Percentiles rank a stretch among this genome's conserved stretches.
Conservation (phyloP, 164 flowering plant species). For the Chimonanthus praecox region DNA sequence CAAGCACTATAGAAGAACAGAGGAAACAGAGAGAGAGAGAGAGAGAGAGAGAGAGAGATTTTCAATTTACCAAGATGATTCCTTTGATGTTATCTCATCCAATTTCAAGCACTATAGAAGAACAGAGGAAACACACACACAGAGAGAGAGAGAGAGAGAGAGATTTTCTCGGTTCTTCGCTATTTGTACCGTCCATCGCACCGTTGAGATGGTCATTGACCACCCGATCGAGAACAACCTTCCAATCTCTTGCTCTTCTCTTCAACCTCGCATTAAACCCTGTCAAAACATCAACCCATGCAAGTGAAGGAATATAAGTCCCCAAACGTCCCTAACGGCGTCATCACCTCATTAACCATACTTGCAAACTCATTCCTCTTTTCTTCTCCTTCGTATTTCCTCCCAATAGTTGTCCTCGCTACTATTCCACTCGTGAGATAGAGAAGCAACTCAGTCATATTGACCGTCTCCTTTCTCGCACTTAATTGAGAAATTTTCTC, state of each 20-base stretch:
- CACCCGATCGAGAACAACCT: background rate
- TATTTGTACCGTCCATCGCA: background rate
- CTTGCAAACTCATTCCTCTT: background rate
- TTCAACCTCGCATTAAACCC: slow-evolving; percentile 1
- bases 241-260: background rate
- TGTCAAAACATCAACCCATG: background rate
- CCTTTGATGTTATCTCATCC: background rate
- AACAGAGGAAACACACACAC: background rate
- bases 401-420: slow-evolving; percentile 1
- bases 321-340: background rate
- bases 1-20: background rate
- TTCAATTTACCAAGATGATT: background rate
- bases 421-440: background rate
- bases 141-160: background rate
- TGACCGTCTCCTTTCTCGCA: background rate
- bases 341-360: no score
- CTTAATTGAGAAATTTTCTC: background rate
- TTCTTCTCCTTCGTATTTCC: background rate
- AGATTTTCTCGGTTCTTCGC: background rate
- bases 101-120: background rate
- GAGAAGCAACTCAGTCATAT: background rate
- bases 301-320: background rate
- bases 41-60: background rate
- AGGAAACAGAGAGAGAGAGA: background rate
- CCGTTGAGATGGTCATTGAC: background rate